Conservation (phyloP, 176 grass and related monocot genomes). For the Eleusine coracana region DNA sequence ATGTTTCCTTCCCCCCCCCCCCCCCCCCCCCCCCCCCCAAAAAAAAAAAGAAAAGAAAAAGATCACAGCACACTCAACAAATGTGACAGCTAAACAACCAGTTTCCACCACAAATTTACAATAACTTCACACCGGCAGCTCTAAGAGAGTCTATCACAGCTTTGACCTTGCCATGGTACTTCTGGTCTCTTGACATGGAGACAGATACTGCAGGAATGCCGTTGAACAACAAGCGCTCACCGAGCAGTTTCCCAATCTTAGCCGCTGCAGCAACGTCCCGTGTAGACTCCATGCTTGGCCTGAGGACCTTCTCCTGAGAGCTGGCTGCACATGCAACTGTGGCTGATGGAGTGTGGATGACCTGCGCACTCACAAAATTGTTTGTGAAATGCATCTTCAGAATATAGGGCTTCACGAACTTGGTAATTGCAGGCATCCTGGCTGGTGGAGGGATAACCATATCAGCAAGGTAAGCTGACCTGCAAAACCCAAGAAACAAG, state of each 20-base stretch:
- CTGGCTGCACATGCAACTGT: slow-evolving; percentile 57
- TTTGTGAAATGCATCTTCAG: slow-evolving; percentile 84
- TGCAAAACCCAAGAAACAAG: slow-evolving; percentile 20
- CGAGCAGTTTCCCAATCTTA: slow-evolving; percentile 78
- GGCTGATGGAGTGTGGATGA: slow-evolving; percentile 67
- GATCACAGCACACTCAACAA: background rate
- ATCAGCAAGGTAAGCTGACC: slow-evolving; percentile 17
- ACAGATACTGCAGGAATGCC: slow-evolving; percentile 66
- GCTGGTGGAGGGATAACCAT: slow-evolving; percentile 73
- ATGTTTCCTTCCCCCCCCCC: too few relatives aligned
- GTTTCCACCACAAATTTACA: slow-evolving; percentile 35
- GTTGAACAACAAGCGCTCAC: slow-evolving; percentile 69
- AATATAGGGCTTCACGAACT: slow-evolving; percentile 74
- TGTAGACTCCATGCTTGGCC: slow-evolving; percentile 67
- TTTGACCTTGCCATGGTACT: slow-evolving; percentile 81
- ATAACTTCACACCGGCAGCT: slow-evolving; percentile 64
- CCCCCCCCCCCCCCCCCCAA: too few relatives aligned
- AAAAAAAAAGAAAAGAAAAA: too few relatives aligned
- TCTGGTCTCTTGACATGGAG: slow-evolving; percentile 69
- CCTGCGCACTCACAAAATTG: slow-evolving; percentile 64
- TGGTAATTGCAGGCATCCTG: slow-evolving; percentile 51
- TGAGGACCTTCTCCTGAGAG: slow-evolving; percentile 69
- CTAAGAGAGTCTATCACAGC: slow-evolving; percentile 67
- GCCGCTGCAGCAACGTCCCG: slow-evolving; percentile 60
- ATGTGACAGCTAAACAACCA: background rate